Conservation (phyloP, 805 yeast genomes). For the Dipodascus albidus region DNA sequence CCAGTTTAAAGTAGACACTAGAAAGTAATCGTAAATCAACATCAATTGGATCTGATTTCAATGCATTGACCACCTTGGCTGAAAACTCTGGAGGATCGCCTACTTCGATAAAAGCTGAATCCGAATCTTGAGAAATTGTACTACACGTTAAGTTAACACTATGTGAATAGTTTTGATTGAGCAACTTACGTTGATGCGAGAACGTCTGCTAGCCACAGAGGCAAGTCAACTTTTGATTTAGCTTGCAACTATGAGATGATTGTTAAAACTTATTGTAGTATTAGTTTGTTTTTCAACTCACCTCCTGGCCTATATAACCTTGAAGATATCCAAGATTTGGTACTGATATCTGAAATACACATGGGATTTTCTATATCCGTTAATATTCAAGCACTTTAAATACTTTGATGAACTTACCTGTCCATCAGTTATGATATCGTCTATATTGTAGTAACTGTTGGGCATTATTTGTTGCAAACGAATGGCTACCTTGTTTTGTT, state of each 20-base stretch:
- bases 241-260: slow-evolving; percentile 32
- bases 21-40: slow-evolving; percentile 58
- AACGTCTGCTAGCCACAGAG: slow-evolving; percentile 80
- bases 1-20: slow-evolving; percentile 58
- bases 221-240: slow-evolving; percentile 62
- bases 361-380: slow-evolving; percentile 54
- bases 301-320: slow-evolving; percentile 57
- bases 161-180: too few relatives aligned
- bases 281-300: slow-evolving; percentile 11
- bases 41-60: slow-evolving; percentile 55
- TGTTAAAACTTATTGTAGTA: neutral
- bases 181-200: slow-evolving; percentile 42
- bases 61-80: slow-evolving; percentile 62
- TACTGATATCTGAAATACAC: slow-evolving; percentile 62
- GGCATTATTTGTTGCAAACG: neutral
- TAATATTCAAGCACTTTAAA: neutral
- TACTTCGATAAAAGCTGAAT: slow-evolving; percentile 48
- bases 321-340: slow-evolving; percentile 85
- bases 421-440: slow-evolving; percentile 28
- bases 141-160: slow-evolving; percentile 6
- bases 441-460: slow-evolving; percentile 23
- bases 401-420: slow-evolving; percentile 13
- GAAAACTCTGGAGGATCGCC: slow-evolving; percentile 62
- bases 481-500: too few relatives aligned
- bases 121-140: slow-evolving; percentile 14